These are phyloP conservation scores for Pleurotus ostreatus DNA, from an alignment of 768 basidiomycete genomes.

Conservation along the genomic window DNA sequence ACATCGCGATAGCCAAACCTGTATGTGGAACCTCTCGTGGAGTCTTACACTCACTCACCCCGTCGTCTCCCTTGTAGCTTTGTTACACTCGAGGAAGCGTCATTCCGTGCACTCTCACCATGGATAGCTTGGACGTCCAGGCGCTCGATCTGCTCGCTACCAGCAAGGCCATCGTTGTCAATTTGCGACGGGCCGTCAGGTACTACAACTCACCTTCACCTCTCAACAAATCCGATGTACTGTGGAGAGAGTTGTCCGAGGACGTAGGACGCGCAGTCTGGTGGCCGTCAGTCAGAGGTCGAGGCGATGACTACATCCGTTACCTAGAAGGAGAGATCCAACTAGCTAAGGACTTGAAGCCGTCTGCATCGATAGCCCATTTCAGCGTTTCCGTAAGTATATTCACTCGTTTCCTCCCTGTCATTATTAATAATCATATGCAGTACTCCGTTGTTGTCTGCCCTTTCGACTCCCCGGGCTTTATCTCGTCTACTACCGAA, in stretches of 20 bases:
- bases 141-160: slow-evolving; percentile 26
- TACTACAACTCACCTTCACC: slow-evolving; percentile 30
- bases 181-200: slow-evolving; percentile 20
- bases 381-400: slow-evolving; percentile 46
- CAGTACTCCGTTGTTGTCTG: slow-evolving; percentile 46
- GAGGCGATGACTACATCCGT: slow-evolving; percentile 28
- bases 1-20: slow-evolving; percentile 42
- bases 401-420: too few species aligned
- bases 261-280: slow-evolving; percentile 41
- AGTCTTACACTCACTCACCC: background rate
- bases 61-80: slow-evolving; percentile 15
- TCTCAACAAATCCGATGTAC: slow-evolving; percentile 27
- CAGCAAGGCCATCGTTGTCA: slow-evolving; percentile 20
- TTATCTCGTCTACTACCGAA: slow-evolving; percentile 28
- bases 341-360: slow-evolving; percentile 46
- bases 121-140: slow-evolving; percentile 23
- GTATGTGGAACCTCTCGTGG: slow-evolving; percentile 21
- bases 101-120: slow-evolving; percentile 30
- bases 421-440: slow-evolving; percentile 4
- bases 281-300: slow-evolving; percentile 38
- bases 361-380: slow-evolving; percentile 45
- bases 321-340: slow-evolving; percentile 50
- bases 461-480: slow-evolving; percentile 38
- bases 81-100: slow-evolving; percentile 35
- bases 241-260: slow-evolving; percentile 42